phyloP scores from a whole-genome alignment of 2,329 filamentous ascomycete species.

The Talaromyces sp. region DNA sequence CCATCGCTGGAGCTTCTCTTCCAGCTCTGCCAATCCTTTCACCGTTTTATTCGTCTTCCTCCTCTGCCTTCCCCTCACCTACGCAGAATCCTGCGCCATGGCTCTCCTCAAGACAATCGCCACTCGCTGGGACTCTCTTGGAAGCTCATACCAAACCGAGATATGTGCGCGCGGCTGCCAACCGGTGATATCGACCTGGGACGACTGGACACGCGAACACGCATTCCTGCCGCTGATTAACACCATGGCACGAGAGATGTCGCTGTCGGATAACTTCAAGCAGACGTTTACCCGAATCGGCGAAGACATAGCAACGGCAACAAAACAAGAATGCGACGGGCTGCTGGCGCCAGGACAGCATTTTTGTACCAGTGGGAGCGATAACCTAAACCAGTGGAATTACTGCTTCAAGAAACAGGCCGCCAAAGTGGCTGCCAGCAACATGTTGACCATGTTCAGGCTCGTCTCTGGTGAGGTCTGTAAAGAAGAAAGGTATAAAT shows the following conservation, averaged over 20 bases:
- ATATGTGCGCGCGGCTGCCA: constrained; percentile 11
- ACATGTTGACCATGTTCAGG: constrained; percentile 10
- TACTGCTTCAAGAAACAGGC: constrained; percentile 11
- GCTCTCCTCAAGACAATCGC: constrained; percentile 10
- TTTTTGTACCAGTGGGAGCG: constrained; percentile 3
- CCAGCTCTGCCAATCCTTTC: neutral
- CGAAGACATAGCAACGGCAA: constrained; percentile 4
- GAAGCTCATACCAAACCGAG: constrained; percentile 7
- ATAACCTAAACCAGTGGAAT: constrained; percentile 11
- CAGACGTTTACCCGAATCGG: constrained; percentile 10
- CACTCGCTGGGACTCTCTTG: constrained; percentile 8
- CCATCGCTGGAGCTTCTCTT: neutral
- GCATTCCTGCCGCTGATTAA: constrained; percentile 10
- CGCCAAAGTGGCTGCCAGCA: constrained; percentile 2
- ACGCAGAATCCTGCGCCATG: constrained; percentile 9
- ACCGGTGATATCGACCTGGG: constrained; percentile 11
- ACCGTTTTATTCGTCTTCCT: neutral
- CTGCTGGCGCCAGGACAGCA: constrained; percentile 4
- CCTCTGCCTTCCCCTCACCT: neutral
- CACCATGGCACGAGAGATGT: constrained; percentile 10
- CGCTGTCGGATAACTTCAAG: constrained; percentile 10
- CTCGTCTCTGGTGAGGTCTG: constrained; percentile 11
- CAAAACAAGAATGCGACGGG: constrained; percentile 5
- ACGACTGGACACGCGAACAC: constrained; percentile 10
- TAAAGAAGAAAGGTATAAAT: constrained; percentile 7